Evolutionary conservation across 257 asterid genomes (phyloP).

Genomic region (Solanum verrucosum): DNA sequence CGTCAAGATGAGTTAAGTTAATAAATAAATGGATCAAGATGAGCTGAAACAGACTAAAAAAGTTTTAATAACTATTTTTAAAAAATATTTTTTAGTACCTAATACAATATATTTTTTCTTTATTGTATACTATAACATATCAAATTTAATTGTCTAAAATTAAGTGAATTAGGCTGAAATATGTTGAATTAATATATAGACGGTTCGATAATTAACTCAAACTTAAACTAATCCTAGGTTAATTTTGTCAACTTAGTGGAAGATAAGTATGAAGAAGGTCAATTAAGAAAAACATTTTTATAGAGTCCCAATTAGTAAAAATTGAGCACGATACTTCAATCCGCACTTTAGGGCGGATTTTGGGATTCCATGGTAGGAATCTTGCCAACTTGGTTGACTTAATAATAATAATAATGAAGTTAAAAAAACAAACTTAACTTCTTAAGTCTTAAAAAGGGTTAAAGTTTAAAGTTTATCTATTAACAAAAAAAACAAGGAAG

Average conservation of each 20-base stretch:
- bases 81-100: background rate
- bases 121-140: background rate
- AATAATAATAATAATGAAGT: too few species aligned
- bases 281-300: background rate
- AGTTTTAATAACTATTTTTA: too few species aligned
- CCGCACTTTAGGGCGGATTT: constrained; percentile 28
- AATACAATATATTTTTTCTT: background rate
- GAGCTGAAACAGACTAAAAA: background rate
- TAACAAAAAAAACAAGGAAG: background rate
- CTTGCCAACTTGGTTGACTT: background rate
- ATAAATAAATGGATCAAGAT: too few species aligned
- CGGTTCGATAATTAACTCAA: background rate
- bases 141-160: background rate
- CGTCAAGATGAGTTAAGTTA: too few species aligned
- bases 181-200: background rate
- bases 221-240: background rate
- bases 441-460: background rate
- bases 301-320: constrained; percentile 12
- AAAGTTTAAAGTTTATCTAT: background rate
- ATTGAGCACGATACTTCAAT: background rate
- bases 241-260: background rate
- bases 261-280: constrained; percentile 11
- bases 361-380: constrained; percentile 29
- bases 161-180: background rate
- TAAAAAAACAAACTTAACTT: background rate